Base-by-base conservation (phyloP, 2,329 filamentous ascomycete species). In the Fusarium penzigii region DNA sequence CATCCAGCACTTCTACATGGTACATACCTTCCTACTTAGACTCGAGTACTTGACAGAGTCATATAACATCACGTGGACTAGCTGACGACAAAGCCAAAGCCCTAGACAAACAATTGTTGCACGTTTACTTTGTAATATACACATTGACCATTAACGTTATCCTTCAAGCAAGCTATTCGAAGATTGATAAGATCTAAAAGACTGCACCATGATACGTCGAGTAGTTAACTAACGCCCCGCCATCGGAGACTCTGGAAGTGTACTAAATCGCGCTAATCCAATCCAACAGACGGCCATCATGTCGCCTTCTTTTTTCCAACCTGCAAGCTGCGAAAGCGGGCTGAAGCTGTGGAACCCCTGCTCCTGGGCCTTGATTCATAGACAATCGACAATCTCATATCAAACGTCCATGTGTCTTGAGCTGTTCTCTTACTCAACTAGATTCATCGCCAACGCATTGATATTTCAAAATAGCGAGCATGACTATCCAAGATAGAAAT, bases 401-500 rank as follows among this genome's bases (percentile, higher is more conserved):
- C 20, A 46, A 38, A 29, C 34, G 29, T 25, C 32, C 5, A 12
- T 8, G n/a, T 16, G 39, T 41, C 2, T 17, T 9, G 10, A 20
- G 17, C 39, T 46, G 25, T n/a, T 20, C 29, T 20, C 41, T 42
- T 32, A n/a, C 17, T 40, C 25, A 11, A 6, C 29, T 25, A 39
- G 17, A 5, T 47, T 29, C 3, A 39, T 32, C 6, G 3, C 38
- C 29, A 16, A 5, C 16, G 12, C 11, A 29, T 20, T 16, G 17
- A 17, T 44, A 13, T 17, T 44, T 36, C 17, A 45, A 44, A 32
- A n/a, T n/a, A 25, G n/a, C 16, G 34, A 20, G n/a, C 25, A 72
- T 70, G 62, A 60, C 65, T 41, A 59, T 59, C 46, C 46, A 61
- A 13, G 60, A 65, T 34, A 59, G 81, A 60, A 75, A 73, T 52